phyloP scores from a whole-genome alignment of 2,329 filamentous ascomycete genomes.

The Fusarium anguioides region DNA sequence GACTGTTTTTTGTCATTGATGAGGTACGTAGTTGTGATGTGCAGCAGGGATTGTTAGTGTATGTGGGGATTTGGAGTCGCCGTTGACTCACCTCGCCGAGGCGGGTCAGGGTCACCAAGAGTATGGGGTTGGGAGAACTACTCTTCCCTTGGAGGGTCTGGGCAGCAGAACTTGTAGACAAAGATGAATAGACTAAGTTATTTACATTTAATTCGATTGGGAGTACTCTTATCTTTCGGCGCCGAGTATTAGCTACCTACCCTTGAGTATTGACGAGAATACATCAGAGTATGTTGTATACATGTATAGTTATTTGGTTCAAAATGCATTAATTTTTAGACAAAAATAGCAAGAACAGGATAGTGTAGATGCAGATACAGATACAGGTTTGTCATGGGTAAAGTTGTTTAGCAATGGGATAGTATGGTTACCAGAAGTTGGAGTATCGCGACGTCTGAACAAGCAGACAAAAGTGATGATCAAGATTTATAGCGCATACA shows the following conservation, averaged over 20 bases:
- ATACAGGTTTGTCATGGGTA: too few relatives aligned
- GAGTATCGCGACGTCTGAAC: too few relatives aligned
- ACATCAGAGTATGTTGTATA: not conserved
- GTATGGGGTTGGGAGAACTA: not conserved
- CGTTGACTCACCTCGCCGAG: slow-evolving; percentile 23
- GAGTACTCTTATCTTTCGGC: not conserved
- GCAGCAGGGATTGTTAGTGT: not conserved
- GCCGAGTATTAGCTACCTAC: not conserved
- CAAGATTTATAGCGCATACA: too few relatives aligned
- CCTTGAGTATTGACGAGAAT: not conserved
- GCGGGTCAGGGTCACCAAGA: not conserved
- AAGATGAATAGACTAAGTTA: not conserved
- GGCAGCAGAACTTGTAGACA: too few relatives aligned
- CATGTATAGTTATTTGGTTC: too few relatives aligned
- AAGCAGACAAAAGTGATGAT: too few relatives aligned
- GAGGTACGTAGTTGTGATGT: not conserved
- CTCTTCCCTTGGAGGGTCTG: too few relatives aligned
- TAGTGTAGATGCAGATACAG: too few relatives aligned
- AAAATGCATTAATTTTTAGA: too few relatives aligned
- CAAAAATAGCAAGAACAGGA: too few relatives aligned
- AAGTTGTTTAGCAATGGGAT: too few relatives aligned
- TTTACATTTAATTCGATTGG: not conserved
- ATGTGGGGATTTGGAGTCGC: not conserved
- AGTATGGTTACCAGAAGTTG: too few relatives aligned
- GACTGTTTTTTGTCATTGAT: not conserved